Base-by-base conservation (phyloP, 331 rosid genomes). In the Acacia concinna region DNA sequence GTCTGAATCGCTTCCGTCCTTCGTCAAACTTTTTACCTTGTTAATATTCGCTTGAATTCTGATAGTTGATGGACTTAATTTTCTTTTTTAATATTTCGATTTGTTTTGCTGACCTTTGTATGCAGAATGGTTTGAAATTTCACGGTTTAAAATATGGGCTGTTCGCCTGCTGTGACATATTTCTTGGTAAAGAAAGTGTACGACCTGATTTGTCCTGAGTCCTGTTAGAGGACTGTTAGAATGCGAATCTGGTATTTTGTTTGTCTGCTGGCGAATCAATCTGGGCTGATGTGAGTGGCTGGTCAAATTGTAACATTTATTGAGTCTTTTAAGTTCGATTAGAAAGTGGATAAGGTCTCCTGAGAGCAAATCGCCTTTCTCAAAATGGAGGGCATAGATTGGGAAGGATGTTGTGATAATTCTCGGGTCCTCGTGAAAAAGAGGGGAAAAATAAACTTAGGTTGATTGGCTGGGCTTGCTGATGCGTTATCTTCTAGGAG, bases 201-300 rank as follows among this genome's bases (percentile, higher is more conserved):
- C 46, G 21, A 56, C 31, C 73, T 76, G 71, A 75, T 83, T 76
- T 62, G 84, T 75, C 41, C 75, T 51, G 78, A 72, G 64, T 74
- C 27, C 54, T 51, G 4, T n/a, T 54, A 4, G 6, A 14, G 49
- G 64, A 54, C 5, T 56, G 31, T 28, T 1, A n/a, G 40, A 34
- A 73, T 18, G 17, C 68, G 32, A 35, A 34, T 80, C 40, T 35
- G 32, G 67, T n/a, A 23, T 35, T 70, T 56, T 25, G 51, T 41
- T 60, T 71, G 17, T 47, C 23, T 34, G 23, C 27, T 20, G 27
- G 30, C n/a, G 8, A 9, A 4, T 47, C 30, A 13, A 21, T 35
- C 41, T 73, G 68, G 52, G 17, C 18, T 30, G 60, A 76, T 82
- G 15, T 66, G 27, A 35, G 41, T 82, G 68, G 78, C 69, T 37